Evolutionary conservation across 1,284 basidiomycete genomes (phyloP).

Genomic region (Chalciporus piperatoides): DNA sequence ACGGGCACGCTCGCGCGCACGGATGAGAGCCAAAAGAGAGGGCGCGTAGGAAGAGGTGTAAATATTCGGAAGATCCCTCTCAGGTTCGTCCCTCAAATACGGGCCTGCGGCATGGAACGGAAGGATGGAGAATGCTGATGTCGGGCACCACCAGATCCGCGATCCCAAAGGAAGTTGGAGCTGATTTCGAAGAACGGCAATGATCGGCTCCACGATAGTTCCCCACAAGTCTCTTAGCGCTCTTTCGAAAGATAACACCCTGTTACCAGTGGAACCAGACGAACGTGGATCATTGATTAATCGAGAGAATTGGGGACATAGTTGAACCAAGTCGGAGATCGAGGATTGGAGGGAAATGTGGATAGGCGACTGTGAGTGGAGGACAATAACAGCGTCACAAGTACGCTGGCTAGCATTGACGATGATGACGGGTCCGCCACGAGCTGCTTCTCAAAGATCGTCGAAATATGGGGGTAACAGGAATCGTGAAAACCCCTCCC

Average conservation of each 20-base stretch:
- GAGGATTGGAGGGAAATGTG: conserved; percentile 11
- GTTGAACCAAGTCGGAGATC: background rate
- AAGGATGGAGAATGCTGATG: too few relatives aligned
- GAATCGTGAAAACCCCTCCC: too few relatives aligned
- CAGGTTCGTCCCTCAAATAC: background rate
- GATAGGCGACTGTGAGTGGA: conserved; percentile 4
- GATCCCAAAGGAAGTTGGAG: too few relatives aligned
- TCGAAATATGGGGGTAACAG: conserved; percentile 18
- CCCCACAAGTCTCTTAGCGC: too few relatives aligned
- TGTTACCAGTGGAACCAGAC: too few relatives aligned
- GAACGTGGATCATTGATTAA: background rate
- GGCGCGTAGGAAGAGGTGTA: conserved; percentile 1
- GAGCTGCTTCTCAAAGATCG: conserved; percentile 22
- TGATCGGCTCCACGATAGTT: too few relatives aligned
- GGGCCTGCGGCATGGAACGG: too few relatives aligned
- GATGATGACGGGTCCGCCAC: conserved; percentile 33
- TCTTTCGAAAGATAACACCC: too few relatives aligned
- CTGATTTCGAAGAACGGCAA: too few relatives aligned
- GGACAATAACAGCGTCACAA: conserved; percentile 28
- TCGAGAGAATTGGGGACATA: background rate
- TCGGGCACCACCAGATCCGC: too few relatives aligned
- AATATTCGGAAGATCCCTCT: background rate
- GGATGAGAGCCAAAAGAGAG: conserved; percentile 1
- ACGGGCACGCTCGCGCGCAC: background rate
- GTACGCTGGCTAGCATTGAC: conserved; percentile 25